phyloP scores from a whole-genome alignment of 228 moss, liverwort and hornwort species.

The Sphagnum magellanicum region DNA sequence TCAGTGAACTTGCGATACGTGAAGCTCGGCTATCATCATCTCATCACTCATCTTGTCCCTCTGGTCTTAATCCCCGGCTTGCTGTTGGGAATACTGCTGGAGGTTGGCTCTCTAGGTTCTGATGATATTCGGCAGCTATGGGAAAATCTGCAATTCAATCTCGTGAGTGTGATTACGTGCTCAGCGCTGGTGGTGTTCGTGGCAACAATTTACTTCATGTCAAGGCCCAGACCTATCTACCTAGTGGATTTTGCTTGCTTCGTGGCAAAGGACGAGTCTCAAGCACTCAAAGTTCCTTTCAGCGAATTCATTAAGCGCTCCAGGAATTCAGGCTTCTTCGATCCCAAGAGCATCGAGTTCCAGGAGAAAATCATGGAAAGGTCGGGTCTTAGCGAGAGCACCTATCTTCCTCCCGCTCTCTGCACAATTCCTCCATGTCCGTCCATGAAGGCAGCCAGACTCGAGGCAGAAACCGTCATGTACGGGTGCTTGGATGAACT shows the following conservation, averaged over 20 bases:
- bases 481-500: constrained; percentile 5
- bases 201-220: constrained; percentile 46
- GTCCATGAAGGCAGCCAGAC: constrained; percentile 3
- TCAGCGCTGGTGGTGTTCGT: constrained; percentile 44
- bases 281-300: not conserved
- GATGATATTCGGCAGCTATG: constrained; percentile 36
- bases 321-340: constrained; percentile 1
- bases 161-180: constrained; percentile 49
- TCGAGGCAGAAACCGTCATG: constrained; percentile 8
- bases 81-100: constrained; percentile 23
- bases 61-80: constrained; percentile 37
- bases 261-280: not conserved
- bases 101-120: constrained; percentile 34
- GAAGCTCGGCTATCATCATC: constrained; percentile 46
- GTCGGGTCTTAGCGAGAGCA: constrained; percentile 1
- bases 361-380: constrained; percentile 1
- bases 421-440: not conserved
- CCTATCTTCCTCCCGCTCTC: constrained; percentile 2
- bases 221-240: constrained; percentile 28
- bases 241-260: constrained; percentile 14
- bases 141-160: constrained; percentile 47
- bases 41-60: constrained; percentile 33
- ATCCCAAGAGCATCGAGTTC: not conserved
- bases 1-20: constrained; percentile 48
- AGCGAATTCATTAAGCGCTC: not conserved